Evolutionary conservation across 257 asterid species (phyloP), one percentile per base, ranked within the genome.

Genomic region (Ocimum tenuiflorum): DNA sequence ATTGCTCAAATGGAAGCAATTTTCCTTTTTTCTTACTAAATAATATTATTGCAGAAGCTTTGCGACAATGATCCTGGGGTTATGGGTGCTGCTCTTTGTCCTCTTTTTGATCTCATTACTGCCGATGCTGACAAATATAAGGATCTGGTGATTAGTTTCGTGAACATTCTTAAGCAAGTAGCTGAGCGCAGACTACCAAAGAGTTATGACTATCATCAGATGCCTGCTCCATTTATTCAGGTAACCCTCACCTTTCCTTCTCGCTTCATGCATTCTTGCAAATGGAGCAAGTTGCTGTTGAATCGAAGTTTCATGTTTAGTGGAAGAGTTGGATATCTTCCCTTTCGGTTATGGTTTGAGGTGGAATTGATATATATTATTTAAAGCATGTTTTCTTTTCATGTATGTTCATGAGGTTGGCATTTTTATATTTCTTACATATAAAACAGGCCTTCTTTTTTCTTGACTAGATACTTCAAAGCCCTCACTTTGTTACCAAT

Each of bases 181-280:
- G 91, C 96, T 47, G 99, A 94, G 70, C 91, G 95, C 58, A 83
- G 92, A 63, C 75, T 94, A 56, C 99, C 99, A 29, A 94, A 94
- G 81, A 90, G 86, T 75, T 94, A 88, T 51, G 99, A 94, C 78
- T 94, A 90, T 76, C 99, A 94, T 83, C 97, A 90, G 81, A 86
- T 83, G 96, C 96, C 99, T 58, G 97, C 99, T 68, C 99, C 97
- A 22, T 94, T 94, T 79, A 82, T 94, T 78, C 99, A 94, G 97
- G 99, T 75, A 41, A 42, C 62, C 48, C 20, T 60, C 41, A 17
- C 23, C 7, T 35, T 38, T 54, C 41, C 27, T 31, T 48, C 47
- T 2, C 29, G 43, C 60, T 41, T 27, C 53, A 13, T 41, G 51
- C 39, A 23, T 41, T 54, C 19, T 19, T 13, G 17, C 43, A 10